Conservation (phyloP, 192 early-diverging fungal genomes). For the Podila epicladia region DNA sequence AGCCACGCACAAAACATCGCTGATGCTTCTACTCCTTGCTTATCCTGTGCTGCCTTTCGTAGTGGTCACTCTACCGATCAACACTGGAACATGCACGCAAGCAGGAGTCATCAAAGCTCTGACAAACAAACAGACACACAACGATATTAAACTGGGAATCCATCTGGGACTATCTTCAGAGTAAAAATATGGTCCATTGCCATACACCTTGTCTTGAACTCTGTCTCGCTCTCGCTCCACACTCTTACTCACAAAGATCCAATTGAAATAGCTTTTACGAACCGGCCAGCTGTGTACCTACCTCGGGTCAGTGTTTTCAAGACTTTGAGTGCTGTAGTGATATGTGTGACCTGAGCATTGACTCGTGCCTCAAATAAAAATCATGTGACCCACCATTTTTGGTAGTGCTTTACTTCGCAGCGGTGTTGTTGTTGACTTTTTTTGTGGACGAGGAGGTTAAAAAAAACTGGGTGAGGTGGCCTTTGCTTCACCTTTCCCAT, state of each 20-base stretch:
- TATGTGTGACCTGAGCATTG: not conserved
- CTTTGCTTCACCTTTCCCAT: not conserved
- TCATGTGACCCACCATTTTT: too few relatives aligned
- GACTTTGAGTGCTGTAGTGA: constrained; percentile 15
- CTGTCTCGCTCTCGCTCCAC: not conserved
- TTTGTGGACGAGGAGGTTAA: too few relatives aligned
- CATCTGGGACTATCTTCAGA: not conserved
- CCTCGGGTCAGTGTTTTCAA: constrained; percentile 12
- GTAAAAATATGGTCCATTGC: not conserved
- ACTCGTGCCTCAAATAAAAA: not conserved
- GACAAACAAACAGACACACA: not conserved
- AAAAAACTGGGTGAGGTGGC: too few relatives aligned
- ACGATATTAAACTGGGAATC: not conserved
- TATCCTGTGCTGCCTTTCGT: not conserved
- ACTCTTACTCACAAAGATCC: too few relatives aligned
- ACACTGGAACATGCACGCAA: not conserved
- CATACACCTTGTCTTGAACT: not conserved
- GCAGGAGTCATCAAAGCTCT: not conserved
- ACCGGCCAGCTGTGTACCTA: not conserved
- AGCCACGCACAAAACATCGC: not conserved
- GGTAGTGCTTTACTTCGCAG: too few relatives aligned
- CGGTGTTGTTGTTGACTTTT: too few relatives aligned
- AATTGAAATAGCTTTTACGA: not conserved
- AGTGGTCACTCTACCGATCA: not conserved
- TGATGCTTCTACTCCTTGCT: not conserved